A percentile compares a stretch with the other conserved stretches of the same genome.
phyloP scores from a whole-genome alignment of 2,329 filamentous ascomycete genomes.

The Apiospora sp. region DNA sequence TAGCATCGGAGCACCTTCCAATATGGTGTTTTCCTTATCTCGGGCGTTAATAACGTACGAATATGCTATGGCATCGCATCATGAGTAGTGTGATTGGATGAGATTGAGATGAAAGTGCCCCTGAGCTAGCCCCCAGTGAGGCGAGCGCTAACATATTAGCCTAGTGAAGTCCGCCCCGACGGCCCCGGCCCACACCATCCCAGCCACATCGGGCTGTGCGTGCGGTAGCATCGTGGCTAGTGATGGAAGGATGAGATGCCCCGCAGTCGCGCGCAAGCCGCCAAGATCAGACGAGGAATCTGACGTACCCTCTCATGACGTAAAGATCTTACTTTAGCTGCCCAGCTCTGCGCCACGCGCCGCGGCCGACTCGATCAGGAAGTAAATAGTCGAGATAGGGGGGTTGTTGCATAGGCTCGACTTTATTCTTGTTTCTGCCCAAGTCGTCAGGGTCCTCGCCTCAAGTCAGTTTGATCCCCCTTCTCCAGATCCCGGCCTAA shows the following conservation, averaged over 20 bases:
- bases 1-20: not conserved
- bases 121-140: not conserved
- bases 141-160: not conserved
- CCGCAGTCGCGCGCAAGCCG: not conserved
- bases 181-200: not conserved
- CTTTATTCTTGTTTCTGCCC: not conserved
- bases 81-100: conserved; percentile 8
- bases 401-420: not conserved
- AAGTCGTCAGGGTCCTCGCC: conserved; percentile 4
- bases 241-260: not conserved
- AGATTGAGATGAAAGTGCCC: conserved; percentile 7
- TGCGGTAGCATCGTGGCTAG: not conserved
- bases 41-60: not conserved
- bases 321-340: no score
- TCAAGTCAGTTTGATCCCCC: conserved; percentile 6
- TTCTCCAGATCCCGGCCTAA: conserved; percentile 1
- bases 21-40: not conserved
- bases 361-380: not conserved
- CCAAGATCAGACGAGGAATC: no score
- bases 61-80: not conserved
- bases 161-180: not conserved
- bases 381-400: not conserved
- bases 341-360: conserved; percentile 8
- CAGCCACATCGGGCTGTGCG: conserved; percentile 2
- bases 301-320: no score